Conservation (phyloP, 108 stramenopile genomes). For the Schizochytrium sp. region DNA sequence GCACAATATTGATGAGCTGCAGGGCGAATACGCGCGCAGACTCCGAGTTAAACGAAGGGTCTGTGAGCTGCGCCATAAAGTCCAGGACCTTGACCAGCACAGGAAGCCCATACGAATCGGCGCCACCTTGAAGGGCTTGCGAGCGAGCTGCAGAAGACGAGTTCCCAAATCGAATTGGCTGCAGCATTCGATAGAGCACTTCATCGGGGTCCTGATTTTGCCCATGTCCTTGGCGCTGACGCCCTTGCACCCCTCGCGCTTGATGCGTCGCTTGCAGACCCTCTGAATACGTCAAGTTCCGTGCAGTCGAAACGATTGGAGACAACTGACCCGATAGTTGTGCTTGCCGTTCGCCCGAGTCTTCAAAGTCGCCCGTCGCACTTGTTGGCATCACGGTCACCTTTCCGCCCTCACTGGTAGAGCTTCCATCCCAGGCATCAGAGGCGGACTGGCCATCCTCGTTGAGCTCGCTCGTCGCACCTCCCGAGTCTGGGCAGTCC, state of each 20-base stretch:
- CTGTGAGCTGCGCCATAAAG: conserved; percentile 64
- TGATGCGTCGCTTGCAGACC: neutral
- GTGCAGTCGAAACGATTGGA: neutral
- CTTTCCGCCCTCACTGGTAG: neutral
- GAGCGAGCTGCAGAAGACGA: neutral
- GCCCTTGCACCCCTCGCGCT: neutral
- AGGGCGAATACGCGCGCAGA: conserved; percentile 62
- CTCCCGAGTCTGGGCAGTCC: neutral
- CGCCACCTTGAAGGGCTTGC: neutral
- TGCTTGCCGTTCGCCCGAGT: neutral
- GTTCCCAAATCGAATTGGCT: neutral
- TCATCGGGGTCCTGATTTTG: neutral
- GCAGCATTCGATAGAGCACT: neutral
- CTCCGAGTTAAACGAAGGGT: conserved; percentile 65
- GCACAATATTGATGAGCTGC: conserved; percentile 79
- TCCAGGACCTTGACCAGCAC: conserved; percentile 45
- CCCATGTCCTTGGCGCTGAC: neutral
- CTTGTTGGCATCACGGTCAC: neutral
- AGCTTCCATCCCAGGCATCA: neutral
- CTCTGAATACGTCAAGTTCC: neutral
- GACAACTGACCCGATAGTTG: neutral
- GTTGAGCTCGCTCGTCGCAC: neutral
- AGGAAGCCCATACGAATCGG: neutral
- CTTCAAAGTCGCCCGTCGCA: neutral
- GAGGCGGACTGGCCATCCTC: neutral